Percentiles rank a stretch among this genome's conserved stretches.
These are phyloP conservation scores for Eimeria acervulina DNA, from an alignment of 169 alveolate species.

Conservation along the genomic window DNA sequence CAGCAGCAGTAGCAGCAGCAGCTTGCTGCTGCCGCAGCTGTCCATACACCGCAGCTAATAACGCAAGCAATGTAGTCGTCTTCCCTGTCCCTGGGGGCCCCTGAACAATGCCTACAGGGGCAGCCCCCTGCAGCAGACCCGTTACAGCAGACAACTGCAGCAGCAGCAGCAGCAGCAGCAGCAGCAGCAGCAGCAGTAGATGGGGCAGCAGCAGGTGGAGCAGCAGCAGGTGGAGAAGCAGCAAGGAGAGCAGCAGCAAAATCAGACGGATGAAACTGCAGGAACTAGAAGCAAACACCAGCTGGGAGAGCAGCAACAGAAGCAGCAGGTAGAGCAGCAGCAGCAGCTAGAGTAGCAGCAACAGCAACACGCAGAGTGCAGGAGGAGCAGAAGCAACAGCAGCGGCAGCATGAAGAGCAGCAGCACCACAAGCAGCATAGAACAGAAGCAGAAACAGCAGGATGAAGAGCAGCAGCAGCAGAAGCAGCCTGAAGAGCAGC, in stretches of 20 bases:
- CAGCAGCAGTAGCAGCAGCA: no score
- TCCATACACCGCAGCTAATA: not conserved
- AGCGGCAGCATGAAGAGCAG: not conserved
- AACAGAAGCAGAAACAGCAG: no score
- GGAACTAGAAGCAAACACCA: not conserved
- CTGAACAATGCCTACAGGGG: not conserved
- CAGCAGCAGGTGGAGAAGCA: not conserved
- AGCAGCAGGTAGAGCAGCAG: not conserved
- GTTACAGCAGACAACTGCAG: constrained; percentile 32
- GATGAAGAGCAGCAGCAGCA: no score
- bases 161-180: constrained; percentile 20
- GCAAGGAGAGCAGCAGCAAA: not conserved
- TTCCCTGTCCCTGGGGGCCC: not conserved
- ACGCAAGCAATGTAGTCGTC: not conserved
- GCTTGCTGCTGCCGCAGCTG: constrained; percentile 31
- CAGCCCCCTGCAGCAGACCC: not conserved
- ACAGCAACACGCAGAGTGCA: not conserved
- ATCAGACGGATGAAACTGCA: not conserved
- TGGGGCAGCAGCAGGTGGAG: constrained; percentile 21
- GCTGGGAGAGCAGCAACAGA: constrained; percentile 1
- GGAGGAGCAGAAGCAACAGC: not conserved
- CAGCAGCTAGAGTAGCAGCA: not conserved
- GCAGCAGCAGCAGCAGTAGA: constrained; percentile 39
- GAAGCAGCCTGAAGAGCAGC: no score
- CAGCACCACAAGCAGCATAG: not conserved